These are phyloP conservation scores for Osmanthus fragrans DNA, from an alignment of 257 asterid genomes.

Conservation along the genomic window DNA sequence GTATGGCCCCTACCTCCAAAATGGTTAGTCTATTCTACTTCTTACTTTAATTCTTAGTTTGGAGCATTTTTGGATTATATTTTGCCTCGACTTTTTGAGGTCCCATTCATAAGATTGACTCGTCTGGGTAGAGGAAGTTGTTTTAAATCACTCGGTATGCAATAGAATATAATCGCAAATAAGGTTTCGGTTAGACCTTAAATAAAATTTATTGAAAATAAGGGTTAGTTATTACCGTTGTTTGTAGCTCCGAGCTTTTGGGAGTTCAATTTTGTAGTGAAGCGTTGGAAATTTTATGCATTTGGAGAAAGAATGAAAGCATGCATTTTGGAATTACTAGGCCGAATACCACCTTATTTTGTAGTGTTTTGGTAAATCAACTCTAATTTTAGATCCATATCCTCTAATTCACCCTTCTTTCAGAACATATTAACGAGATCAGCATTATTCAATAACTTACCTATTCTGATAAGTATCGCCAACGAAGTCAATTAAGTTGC, in stretches of 20 bases:
- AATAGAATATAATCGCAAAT: background rate
- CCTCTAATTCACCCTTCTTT: background rate
- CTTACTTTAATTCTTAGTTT: background rate
- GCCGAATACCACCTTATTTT: slow-evolving; percentile 19
- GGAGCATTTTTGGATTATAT: background rate
- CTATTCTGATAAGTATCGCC: background rate
- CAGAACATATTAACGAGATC: background rate
- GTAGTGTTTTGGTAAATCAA: background rate
- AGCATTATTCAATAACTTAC: background rate
- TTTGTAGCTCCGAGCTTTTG: background rate
- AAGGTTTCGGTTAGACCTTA: background rate
- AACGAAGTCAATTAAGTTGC: slow-evolving; percentile 1
- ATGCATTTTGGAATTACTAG: background rate
- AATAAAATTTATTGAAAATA: background rate
- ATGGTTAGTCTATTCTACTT: slow-evolving; percentile 46
- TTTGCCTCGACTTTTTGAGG: background rate
- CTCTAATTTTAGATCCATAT: slow-evolving; percentile 3
- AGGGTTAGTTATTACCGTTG: background rate
- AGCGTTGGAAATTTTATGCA: background rate
- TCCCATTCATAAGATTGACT: background rate
- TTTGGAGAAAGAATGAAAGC: background rate
- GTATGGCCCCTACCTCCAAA: slow-evolving; percentile 88
- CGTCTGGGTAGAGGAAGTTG: background rate
- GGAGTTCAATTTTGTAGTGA: background rate
- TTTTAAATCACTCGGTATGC: background rate